Percentiles rank a stretch among this genome's conserved stretches.
phyloP scores from a whole-genome alignment of 2,329 filamentous ascomycete species.

The Aspergillus flavus region DNA sequence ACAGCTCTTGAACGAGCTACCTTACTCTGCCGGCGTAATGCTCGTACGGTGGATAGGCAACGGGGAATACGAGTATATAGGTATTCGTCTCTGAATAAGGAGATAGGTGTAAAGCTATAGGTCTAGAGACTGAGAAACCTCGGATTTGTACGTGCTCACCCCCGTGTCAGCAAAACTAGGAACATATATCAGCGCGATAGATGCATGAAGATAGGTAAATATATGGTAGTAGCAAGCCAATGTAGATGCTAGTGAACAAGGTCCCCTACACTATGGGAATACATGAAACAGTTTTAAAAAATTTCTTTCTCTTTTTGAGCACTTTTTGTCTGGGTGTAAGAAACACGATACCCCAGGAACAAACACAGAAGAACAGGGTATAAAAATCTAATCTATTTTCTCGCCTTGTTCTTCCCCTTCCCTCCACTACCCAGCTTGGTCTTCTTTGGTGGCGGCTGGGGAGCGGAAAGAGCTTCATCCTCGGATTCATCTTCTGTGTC shows the following conservation, averaged over 20 bases:
- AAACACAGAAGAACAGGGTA: slow-evolving; percentile 24
- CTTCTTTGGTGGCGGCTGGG: slow-evolving; percentile 40
- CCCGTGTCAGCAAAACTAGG: not conserved
- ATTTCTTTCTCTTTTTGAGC: not conserved
- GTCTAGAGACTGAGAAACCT: not conserved
- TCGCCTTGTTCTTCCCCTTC: slow-evolving; percentile 39
- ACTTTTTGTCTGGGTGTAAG: slow-evolving; percentile 8
- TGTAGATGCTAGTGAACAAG: not conserved
- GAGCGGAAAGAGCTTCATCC: slow-evolving; percentile 24
- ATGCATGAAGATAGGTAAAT: slow-evolving; percentile 8
- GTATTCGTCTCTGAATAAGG: not conserved
- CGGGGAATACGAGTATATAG: not conserved
- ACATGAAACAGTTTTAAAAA: not conserved
- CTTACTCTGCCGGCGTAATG: too few relatives aligned
- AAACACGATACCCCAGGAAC: slow-evolving; percentile 10
- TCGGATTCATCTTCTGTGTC: slow-evolving; percentile 50
- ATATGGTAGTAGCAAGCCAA: slow-evolving; percentile 2
- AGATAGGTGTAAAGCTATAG: not conserved
- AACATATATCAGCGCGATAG: not conserved
- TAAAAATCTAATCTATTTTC: slow-evolving; percentile 34
- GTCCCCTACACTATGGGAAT: not conserved
- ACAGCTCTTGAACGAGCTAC: too few relatives aligned
- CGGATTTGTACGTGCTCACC: not conserved
- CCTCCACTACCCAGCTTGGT: slow-evolving; percentile 30
- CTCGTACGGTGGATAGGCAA: too few relatives aligned